These are phyloP conservation scores for Gossypium laxum DNA, from an alignment of 441 rosid species.

Conservation along the genomic window DNA sequence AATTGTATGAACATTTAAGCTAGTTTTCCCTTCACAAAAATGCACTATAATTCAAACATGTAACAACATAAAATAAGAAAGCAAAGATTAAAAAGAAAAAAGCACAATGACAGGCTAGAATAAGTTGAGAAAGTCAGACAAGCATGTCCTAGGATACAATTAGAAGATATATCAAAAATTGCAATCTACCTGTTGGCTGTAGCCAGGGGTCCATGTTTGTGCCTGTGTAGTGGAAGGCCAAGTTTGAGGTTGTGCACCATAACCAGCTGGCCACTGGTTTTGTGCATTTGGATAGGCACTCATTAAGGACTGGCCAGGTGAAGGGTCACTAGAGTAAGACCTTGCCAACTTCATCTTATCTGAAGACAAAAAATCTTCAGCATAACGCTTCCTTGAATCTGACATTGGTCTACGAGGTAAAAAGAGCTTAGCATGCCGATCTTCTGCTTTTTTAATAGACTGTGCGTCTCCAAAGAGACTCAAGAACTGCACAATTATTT, in stretches of 20 bases:
- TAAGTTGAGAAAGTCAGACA: background rate
- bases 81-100: too few species aligned
- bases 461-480: slow-evolving; percentile 67
- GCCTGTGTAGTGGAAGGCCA: slow-evolving; percentile 69
- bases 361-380: slow-evolving; percentile 68
- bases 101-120: background rate
- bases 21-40: too few species aligned
- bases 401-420: slow-evolving; percentile 53
- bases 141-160: background rate
- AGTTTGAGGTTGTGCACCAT: slow-evolving; percentile 67
- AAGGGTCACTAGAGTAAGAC: slow-evolving; percentile 42
- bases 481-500: slow-evolving; percentile 51
- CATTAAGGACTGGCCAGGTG: slow-evolving; percentile 49
- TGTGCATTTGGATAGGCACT: slow-evolving; percentile 64
- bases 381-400: slow-evolving; percentile 66
- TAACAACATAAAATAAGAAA: background rate
- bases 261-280: slow-evolving; percentile 72
- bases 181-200: slow-evolving; percentile 54
- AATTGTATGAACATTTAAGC: too few species aligned
- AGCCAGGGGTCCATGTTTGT: slow-evolving; percentile 60
- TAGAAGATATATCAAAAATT: background rate
- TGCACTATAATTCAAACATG: too few species aligned
- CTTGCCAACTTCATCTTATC: slow-evolving; percentile 70
- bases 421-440: slow-evolving; percentile 71
- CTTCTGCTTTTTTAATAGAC: slow-evolving; percentile 61